These are phyloP conservation scores for Xylogone sp. DNA, from an alignment of 2,329 filamentous ascomycete species.

Conservation along the genomic window DNA sequence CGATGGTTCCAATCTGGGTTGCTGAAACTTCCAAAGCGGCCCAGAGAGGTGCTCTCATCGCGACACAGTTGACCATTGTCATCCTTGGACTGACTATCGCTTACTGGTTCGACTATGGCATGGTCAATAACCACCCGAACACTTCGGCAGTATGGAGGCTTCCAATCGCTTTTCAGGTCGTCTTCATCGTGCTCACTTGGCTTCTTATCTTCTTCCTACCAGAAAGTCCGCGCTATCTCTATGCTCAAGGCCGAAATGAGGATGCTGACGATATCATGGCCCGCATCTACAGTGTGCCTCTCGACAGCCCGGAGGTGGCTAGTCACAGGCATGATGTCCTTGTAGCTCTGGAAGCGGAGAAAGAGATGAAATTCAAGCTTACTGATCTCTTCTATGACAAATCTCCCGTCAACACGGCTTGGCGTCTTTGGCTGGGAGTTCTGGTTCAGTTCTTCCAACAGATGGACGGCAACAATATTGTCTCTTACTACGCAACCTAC, in stretches of 20 bases:
- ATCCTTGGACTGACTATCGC: conserved; percentile 25
- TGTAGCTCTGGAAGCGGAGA: conserved; percentile 3
- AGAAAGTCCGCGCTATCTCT: conserved; percentile 26
- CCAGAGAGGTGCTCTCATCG: conserved; percentile 39
- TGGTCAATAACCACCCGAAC: conserved; percentile 17
- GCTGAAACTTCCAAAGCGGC: conserved; percentile 39
- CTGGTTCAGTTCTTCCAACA: conserved; percentile 4
- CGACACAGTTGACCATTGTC: conserved; percentile 28
- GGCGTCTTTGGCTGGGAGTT: conserved; percentile 2
- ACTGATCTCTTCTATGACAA: conserved; percentile 3
- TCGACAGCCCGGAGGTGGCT: not conserved
- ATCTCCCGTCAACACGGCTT: not conserved
- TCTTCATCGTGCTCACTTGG: conserved; percentile 24
- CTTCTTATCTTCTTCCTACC: conserved; percentile 22
- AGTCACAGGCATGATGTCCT: not conserved
- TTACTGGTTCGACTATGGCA: conserved; percentile 28
- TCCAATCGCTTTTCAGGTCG: conserved; percentile 24
- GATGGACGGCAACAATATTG: conserved; percentile 3
- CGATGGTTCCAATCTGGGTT: conserved; percentile 42
- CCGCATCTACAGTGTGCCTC: not conserved
- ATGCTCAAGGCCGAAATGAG: conserved; percentile 21
- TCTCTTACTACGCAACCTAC: conserved; percentile 2
- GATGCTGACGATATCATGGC: conserved; percentile 13
- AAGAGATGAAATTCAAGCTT: conserved; percentile 1
- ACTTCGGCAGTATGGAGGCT: conserved; percentile 20